These are phyloP conservation scores for Cyclotella cryptica DNA, from an alignment of 108 stramenopile genomes.

Conservation along the genomic window DNA sequence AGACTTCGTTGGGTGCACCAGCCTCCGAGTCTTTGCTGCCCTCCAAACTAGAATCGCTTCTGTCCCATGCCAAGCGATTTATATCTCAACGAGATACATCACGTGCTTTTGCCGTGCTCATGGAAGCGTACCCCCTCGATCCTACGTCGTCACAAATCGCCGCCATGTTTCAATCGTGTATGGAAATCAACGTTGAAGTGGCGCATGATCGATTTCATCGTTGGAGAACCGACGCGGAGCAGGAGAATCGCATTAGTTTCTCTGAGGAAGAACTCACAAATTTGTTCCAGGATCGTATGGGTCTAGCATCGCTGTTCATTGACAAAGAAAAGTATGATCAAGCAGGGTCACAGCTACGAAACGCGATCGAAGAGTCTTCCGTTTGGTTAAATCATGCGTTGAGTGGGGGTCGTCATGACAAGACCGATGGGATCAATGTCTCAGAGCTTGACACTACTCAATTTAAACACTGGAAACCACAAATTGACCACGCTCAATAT, in stretches of 20 bases:
- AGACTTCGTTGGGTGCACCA: too few relatives aligned
- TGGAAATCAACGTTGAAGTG: constrained; percentile 33
- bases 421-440: neutral
- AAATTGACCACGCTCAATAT: constrained; percentile 46
- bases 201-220: constrained; percentile 21
- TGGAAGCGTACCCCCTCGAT: constrained; percentile 52
- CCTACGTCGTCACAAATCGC: constrained; percentile 72
- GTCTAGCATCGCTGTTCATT: constrained; percentile 56
- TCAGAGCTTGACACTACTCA: constrained; percentile 22
- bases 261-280: constrained; percentile 31
- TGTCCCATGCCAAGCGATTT: neutral
- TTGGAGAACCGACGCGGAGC: constrained; percentile 8
- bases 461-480: constrained; percentile 40
- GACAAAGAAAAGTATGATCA: constrained; percentile 61
- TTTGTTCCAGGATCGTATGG: constrained; percentile 63
- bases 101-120: constrained; percentile 60
- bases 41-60: constrained; percentile 5
- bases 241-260: neutral
- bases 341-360: constrained; percentile 48
- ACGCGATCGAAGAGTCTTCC: constrained; percentile 38
- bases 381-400: constrained; percentile 31
- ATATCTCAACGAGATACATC: constrained; percentile 30
- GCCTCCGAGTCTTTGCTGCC: neutral
- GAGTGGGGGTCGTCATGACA: neutral
- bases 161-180: constrained; percentile 60